Percentiles rank a stretch among this genome's conserved stretches.
These are phyloP conservation scores for Persicaria maculosa DNA, from an alignment of 148 eudicot species.

Conservation along the genomic window DNA sequence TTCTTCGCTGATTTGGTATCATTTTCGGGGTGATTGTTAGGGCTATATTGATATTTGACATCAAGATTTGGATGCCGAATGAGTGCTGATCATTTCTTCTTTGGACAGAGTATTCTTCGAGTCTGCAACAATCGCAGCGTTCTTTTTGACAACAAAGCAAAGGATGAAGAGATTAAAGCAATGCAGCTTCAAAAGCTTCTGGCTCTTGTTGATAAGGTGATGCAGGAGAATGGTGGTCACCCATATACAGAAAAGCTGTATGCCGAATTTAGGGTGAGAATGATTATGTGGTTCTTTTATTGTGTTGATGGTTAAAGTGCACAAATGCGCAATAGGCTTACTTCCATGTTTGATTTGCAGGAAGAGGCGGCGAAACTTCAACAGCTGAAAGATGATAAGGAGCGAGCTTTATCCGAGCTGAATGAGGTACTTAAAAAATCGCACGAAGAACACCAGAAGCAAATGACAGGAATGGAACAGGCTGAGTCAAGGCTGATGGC, in stretches of 20 bases:
- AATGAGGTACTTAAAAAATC: constrained; percentile 34
- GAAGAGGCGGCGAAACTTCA: constrained; percentile 41
- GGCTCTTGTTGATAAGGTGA: constrained; percentile 39
- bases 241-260: constrained; percentile 60
- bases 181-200: constrained; percentile 50
- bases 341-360: constrained; percentile 11
- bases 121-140: constrained; percentile 49
- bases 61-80: too few relatives aligned
- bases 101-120: constrained; percentile 34
- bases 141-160: constrained; percentile 70
- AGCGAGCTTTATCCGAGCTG: constrained; percentile 36
- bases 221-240: constrained; percentile 47
- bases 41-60: too few relatives aligned
- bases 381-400: constrained; percentile 30
- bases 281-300: background rate
- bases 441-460: background rate
- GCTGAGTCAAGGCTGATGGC: constrained; percentile 62
- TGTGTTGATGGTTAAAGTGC: background rate
- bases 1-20: too few relatives aligned
- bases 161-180: constrained; percentile 29
- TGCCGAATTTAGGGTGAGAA: constrained; percentile 45
- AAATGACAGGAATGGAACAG: constrained; percentile 21
- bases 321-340: background rate
- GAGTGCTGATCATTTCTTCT: too few relatives aligned
- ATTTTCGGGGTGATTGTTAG: too few relatives aligned